Base-by-base conservation (phyloP, 345 rosid genomes). In the Dipteronia sinensis region DNA sequence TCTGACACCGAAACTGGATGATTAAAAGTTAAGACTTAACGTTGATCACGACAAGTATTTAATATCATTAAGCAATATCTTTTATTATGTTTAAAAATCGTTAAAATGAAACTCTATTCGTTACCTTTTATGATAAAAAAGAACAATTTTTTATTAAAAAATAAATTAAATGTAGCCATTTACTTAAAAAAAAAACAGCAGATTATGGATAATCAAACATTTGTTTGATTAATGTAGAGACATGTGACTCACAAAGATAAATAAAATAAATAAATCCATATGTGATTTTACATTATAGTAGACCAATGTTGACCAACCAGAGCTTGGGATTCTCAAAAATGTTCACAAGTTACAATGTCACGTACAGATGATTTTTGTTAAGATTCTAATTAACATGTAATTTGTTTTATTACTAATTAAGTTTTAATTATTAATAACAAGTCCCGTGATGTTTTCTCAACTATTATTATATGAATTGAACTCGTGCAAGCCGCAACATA, bases 241-340 rank as follows among this genome's bases (percentile, higher is more conserved):
- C 70, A 67, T 40, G 27, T 38, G 51, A 44, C 25, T 38, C 22
- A 10, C 27, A 4, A 67, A 66, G 20, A 13, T 16, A 34, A 38
- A 34, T 38, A 17, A 40, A 6, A 17, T 17, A 40, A n/a, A 19
- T 7, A 42, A 6, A 56, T 31, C 38, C 6, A 31, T 31, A 31
- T 31, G 4, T 34, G 5, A 56, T 5, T 20, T 58, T 58, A 61
- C n/a, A 29, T 61, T 63, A 1, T 38, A n/a, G 25, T 25, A 2
- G 10, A 19, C 63, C 70, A 74, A 47, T n/a, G 29, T 64, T 74
- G 77, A 74, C 70, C 53, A 46, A 65, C 13, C 2, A 5, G 4
- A 3, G 23, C 68, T 19, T 23, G 10, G 56, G 76, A 44, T 73
- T 42, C 76, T 44, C 58, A 62, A 42, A 42, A n/a, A 12, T 38